Evolutionary conservation across 768 basidiomycete genomes (phyloP).

Genomic region (Termitomyces sp.): DNA sequence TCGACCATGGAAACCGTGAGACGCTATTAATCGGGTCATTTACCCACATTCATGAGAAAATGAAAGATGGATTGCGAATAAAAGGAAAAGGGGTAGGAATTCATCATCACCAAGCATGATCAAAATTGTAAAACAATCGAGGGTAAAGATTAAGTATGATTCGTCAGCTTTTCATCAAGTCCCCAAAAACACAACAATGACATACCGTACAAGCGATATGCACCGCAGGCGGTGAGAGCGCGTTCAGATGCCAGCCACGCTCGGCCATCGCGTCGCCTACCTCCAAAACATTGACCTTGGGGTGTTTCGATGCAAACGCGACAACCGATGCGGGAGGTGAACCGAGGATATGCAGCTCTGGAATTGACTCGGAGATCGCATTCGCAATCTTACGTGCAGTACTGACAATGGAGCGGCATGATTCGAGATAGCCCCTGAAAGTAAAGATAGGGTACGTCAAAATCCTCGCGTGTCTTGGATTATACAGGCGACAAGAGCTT

Average conservation of each 20-base stretch:
- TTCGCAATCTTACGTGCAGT: constrained; percentile 66
- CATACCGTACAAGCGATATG: constrained; percentile 94
- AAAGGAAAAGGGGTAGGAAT: too few species aligned
- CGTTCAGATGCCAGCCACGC: constrained; percentile 91
- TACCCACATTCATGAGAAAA: background rate
- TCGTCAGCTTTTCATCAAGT: background rate
- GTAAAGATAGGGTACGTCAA: background rate
- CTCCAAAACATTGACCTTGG: constrained; percentile 68
- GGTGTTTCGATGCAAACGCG: constrained; percentile 70
- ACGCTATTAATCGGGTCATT: constrained; percentile 36
- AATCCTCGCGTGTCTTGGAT: background rate
- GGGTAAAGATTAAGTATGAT: background rate
- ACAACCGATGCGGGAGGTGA: constrained; percentile 88
- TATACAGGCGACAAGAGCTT: constrained; percentile 19
- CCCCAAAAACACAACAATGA: constrained; percentile 1
- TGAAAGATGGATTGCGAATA: background rate
- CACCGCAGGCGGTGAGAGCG: constrained; percentile 72
- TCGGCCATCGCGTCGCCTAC: constrained; percentile 87
- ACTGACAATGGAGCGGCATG: constrained; percentile 78
- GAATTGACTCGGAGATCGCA: constrained; percentile 59
- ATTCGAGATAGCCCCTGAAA: constrained; percentile 79
- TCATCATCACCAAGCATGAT: background rate
- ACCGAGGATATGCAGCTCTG: constrained; percentile 85
- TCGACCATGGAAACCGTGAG: constrained; percentile 76
- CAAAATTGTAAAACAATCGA: background rate